Evolutionary conservation across 768 basidiomycete species (phyloP).

Genomic region (Porpolomopsis calyptriformis): DNA sequence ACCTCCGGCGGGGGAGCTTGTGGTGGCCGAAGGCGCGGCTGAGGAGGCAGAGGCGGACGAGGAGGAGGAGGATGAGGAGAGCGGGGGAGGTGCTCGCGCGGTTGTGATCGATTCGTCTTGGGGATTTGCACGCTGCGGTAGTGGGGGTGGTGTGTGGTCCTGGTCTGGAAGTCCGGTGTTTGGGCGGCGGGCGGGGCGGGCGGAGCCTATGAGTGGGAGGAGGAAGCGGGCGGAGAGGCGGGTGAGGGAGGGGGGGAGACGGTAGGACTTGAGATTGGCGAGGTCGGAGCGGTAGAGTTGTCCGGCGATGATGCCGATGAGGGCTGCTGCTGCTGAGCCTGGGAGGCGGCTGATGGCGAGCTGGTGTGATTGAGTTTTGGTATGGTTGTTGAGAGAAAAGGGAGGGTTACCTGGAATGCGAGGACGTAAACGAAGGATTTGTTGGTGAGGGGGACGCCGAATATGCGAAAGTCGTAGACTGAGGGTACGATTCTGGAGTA

Average conservation of each 20-base stretch:
- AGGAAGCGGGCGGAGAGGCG: constrained; percentile 47
- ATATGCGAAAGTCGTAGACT: constrained; percentile 65
- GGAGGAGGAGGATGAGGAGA: too few species aligned
- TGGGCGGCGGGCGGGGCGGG: constrained; percentile 51
- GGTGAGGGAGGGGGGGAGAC: constrained; percentile 52
- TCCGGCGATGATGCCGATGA: constrained; percentile 59
- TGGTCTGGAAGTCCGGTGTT: constrained; percentile 68
- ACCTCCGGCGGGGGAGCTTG: constrained; percentile 14
- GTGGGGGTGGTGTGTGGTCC: too few species aligned
- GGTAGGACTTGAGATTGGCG: constrained; percentile 68
- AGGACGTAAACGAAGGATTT: constrained; percentile 66
- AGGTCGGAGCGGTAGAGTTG: constrained; percentile 79
- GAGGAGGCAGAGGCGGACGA: too few species aligned
- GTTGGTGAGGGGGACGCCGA: constrained; percentile 64
- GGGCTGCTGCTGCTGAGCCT: constrained; percentile 48
- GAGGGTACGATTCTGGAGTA: constrained; percentile 69
- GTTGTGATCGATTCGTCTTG: constrained; percentile 46
- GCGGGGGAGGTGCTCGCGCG: too few species aligned
- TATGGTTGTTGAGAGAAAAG: not conserved
- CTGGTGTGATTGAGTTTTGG: constrained; percentile 27
- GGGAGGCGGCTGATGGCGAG: constrained; percentile 60
- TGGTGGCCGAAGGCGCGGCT: constrained; percentile 29
- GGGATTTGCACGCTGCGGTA: too few species aligned
- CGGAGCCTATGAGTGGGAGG: constrained; percentile 56
- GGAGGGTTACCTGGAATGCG: constrained; percentile 50